phyloP scores from a whole-genome alignment of 2,329 filamentous ascomycete genomes.

The Sporothrix curviconia region DNA sequence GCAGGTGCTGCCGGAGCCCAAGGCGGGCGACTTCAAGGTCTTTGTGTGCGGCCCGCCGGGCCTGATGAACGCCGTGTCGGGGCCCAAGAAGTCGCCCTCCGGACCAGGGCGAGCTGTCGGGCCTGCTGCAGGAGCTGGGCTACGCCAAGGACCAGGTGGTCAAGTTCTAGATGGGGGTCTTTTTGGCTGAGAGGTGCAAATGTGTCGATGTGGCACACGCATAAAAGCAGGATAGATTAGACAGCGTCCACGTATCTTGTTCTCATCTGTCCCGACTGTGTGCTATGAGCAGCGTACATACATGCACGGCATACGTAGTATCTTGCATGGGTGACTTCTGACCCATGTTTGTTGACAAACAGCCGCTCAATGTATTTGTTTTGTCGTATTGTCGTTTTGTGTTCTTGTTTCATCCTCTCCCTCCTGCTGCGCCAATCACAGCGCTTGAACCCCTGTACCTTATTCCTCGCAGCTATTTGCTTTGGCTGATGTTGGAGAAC shows the following conservation, averaged over 20 bases:
- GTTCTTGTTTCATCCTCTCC: background rate
- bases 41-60: conserved; percentile 93
- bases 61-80: conserved; percentile 88
- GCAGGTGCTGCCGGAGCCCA: conserved; percentile 88
- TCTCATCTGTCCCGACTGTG: no score
- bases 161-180: conserved; percentile 65
- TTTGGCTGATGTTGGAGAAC: conserved; percentile 4
- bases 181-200: no score
- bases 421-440: background rate
- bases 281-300: no score
- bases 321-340: no score
- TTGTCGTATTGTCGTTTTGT: background rate
- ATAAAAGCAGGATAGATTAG: no score
- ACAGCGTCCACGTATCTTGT: no score
- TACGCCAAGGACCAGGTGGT: conserved; percentile 71
- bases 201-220: no score
- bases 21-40: conserved; percentile 83
- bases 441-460: background rate
- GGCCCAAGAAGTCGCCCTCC: conserved; percentile 82
- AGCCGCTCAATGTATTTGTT: background rate
- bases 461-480: background rate
- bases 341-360: no score
- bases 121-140: conserved; percentile 58
- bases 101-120: conserved; percentile 86
- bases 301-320: no score